phyloP scores from a whole-genome alignment of 495 filamentous ascomycete species.

The Melanomma pulvis-pyrius region DNA sequence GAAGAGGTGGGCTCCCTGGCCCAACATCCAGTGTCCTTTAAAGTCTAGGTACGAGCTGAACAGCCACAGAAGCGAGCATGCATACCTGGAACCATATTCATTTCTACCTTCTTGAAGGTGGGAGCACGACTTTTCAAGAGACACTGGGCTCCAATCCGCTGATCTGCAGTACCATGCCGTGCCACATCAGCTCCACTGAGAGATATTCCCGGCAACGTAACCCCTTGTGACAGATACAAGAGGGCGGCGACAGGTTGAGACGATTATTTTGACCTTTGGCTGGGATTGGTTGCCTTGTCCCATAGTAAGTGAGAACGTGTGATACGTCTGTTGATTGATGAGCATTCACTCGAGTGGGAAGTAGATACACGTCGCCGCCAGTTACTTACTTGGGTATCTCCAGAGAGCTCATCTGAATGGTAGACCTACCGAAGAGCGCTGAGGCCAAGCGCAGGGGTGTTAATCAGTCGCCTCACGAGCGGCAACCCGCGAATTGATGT shows the following conservation, averaged over 20 bases:
- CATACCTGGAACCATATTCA: neutral
- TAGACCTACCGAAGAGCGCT: neutral
- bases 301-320: too few species aligned
- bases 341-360: neutral
- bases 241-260: neutral
- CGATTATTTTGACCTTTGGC: neutral
- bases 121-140: neutral
- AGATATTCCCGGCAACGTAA: too few species aligned
- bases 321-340: neutral
- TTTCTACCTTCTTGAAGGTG: neutral
- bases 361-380: neutral
- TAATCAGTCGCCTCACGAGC: neutral
- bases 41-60: neutral
- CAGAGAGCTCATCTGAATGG: constrained; percentile 1
- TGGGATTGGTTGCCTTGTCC: neutral
- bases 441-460: neutral
- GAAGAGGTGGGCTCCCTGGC: neutral
- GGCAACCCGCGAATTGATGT: neutral
- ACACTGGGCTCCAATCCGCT: neutral
- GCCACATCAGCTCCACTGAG: neutral
- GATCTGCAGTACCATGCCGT: neutral
- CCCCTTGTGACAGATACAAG: neutral
- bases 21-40: neutral
- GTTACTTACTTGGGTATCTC: neutral
- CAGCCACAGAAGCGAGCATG: neutral